phyloP scores from a whole-genome alignment of 192 early-diverging fungal genomes.

The Coemansia reversa region DNA sequence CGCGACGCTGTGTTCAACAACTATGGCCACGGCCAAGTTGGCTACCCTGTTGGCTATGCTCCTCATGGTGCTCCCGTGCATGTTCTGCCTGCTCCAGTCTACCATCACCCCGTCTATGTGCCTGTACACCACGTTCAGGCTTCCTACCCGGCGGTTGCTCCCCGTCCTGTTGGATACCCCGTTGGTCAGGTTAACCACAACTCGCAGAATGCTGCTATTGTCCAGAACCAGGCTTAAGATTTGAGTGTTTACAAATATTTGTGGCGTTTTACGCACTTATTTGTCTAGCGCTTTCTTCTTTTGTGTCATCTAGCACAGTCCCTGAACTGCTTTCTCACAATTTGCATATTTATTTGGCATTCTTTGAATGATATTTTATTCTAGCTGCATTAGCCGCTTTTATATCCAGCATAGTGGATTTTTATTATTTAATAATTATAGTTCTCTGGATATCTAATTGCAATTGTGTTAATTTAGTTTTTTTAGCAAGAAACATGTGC shows the following conservation, averaged over 20 bases:
- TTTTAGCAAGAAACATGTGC: no score
- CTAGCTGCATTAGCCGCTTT: not conserved
- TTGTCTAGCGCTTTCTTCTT: not conserved
- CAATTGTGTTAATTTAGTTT: no score
- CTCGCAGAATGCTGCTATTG: conserved; percentile 10
- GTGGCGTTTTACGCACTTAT: not conserved
- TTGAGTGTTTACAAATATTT: not conserved
- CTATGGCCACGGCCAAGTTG: conserved; percentile 13
- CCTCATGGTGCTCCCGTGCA: conserved; percentile 11
- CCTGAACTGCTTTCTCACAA: not conserved
- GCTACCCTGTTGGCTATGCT: conserved; percentile 9
- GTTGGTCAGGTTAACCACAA: conserved; percentile 7
- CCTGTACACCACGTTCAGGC: conserved; percentile 1
- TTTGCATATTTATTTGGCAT: not conserved
- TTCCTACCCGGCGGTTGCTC: not conserved
- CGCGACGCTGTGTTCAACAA: conserved; percentile 32
- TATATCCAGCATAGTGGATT: not conserved
- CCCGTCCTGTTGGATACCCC: conserved; percentile 1
- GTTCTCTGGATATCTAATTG: no score
- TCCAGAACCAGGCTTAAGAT: conserved; percentile 19
- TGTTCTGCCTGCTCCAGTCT: not conserved
- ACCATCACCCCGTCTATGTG: conserved; percentile 4
- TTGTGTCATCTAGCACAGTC: not conserved
- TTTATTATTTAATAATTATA: no score
- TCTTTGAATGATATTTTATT: not conserved